Conservation (phyloP, 164 flowering plant genomes). For the Nelumbo lutea region DNA sequence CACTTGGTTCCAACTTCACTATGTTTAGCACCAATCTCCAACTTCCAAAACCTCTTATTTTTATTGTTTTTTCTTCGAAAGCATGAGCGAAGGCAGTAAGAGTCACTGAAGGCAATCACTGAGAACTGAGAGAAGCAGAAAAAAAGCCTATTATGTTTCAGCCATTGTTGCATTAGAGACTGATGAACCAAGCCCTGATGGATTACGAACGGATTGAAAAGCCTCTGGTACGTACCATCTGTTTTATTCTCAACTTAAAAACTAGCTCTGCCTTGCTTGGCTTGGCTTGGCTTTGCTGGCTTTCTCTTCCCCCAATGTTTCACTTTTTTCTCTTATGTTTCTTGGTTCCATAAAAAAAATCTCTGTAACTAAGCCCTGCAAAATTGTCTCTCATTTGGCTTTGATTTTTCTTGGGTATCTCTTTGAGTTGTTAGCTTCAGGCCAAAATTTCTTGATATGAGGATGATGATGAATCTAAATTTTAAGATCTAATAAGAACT, state of each 20-base stretch:
- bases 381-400: background rate
- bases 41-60: too few relatives aligned
- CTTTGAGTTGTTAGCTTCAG: background rate
- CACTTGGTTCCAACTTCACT: too few relatives aligned
- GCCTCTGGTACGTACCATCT: constrained; percentile 23
- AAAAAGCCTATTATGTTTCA: too few relatives aligned
- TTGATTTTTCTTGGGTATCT: background rate
- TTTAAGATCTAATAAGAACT: background rate
- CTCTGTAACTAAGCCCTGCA: background rate
- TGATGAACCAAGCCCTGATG: constrained; percentile 15
- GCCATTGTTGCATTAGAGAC: too few relatives aligned
- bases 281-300: background rate
- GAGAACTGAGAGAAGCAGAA: too few relatives aligned
- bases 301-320: constrained; percentile 1
- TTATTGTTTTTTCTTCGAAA: too few relatives aligned
- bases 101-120: too few relatives aligned
- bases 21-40: too few relatives aligned
- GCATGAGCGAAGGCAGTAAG: too few relatives aligned
- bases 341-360: background rate
- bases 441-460: background rate
- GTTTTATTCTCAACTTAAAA: background rate
- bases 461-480: background rate
- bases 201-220: constrained; percentile 42
- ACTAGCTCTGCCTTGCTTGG: too few relatives aligned
- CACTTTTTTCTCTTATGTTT: too few relatives aligned